Base-by-base conservation (phyloP, 768 basidiomycete species). In the Lactifluus subvellereus region DNA sequence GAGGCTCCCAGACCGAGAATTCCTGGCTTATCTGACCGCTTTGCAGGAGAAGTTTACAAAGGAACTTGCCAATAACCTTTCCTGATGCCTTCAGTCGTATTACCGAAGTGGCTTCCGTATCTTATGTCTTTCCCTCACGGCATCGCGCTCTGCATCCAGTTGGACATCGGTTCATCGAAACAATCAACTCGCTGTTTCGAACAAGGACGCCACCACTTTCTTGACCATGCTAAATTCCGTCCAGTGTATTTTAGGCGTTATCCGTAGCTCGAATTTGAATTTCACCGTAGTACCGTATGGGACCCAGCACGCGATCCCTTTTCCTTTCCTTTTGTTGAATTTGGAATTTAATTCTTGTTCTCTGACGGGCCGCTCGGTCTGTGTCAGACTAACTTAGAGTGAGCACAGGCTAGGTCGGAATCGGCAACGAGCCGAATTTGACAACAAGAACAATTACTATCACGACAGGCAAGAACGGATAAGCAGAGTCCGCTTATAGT, bases 1-100 rank as follows among this genome's bases (percentile, higher is more conserved):
- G 18, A 78, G 85, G 3, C 79, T 94, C 35, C 89, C 89, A 1
- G 85, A 88, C 58, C 78, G 79, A 63, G 91, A 91, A 51, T 75
- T 93, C 1, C 71, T 83, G 18, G 75, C 76, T 3, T 91, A 91
- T 70, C 76, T 94, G 43, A 77, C 78, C 53, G 78, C 83, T 30
- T 80, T 93, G 67, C 91, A 93, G 71, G 81, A 76, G 62, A 87
- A 90, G 55, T 82, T 89, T 57, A 82, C 85, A 22, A 80, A 78
- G 53, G 81, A 83, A 18, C 79, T 89, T 57, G 68, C 71, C 30
- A 71, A 74, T 22, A 77, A 71, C 37, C 68, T 78, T 35, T 72
- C 56, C 22, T 55, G 58, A 59, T n/a, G 18, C 7, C n/a, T 35
- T 43, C 9, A 7, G n/a, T 48, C 30, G 4, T n/a, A 33, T 9